These are phyloP conservation scores for Middelhovenomyces tepae DNA, from an alignment of 805 yeast species.

Conservation along the genomic window DNA sequence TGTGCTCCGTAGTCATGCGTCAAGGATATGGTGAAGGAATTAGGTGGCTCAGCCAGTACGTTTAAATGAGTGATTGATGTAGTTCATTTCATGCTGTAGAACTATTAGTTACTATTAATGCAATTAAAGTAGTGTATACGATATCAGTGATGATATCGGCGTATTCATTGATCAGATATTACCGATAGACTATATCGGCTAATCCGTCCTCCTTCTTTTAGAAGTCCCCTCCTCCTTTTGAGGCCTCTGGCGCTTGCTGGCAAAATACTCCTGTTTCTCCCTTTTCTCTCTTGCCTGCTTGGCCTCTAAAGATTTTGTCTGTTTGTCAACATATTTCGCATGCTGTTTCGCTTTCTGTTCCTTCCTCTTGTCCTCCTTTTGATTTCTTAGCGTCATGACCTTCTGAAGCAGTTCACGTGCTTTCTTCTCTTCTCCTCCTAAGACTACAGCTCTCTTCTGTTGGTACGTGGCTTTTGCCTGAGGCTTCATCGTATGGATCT, in stretches of 20 bases:
- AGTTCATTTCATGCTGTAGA: no score
- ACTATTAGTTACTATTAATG: no score
- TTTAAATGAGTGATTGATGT: slow-evolving; percentile 34
- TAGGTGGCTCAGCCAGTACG: slow-evolving; percentile 96
- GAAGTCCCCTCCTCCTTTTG: no score
- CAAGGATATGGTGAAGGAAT: slow-evolving; percentile 98
- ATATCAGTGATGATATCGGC: no score
- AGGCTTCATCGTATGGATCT: slow-evolving; percentile 80
- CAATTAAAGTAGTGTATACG: no score
- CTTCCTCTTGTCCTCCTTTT: slow-evolving; percentile 76
- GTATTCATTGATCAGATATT: no score
- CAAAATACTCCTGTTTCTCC: slow-evolving; percentile 83
- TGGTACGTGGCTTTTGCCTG: slow-evolving; percentile 62
- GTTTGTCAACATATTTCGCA: slow-evolving; percentile 58
- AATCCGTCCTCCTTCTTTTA: no score
- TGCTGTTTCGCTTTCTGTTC: slow-evolving; percentile 66
- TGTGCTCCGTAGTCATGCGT: slow-evolving; percentile 98
- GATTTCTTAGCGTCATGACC: slow-evolving; percentile 74
- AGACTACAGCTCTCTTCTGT: slow-evolving; percentile 87
- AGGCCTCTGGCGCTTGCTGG: slow-evolving; percentile 25
- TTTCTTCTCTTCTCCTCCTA: slow-evolving; percentile 88
- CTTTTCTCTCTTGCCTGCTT: slow-evolving; percentile 70
- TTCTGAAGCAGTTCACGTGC: slow-evolving; percentile 83
- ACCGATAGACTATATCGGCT: no score
- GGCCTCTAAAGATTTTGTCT: slow-evolving; percentile 65